Percentiles rank a stretch among this genome's conserved stretches.
These are phyloP conservation scores for Diaporthe amygdali DNA, from an alignment of 2,329 filamentous ascomycete species.

Conservation along the genomic window DNA sequence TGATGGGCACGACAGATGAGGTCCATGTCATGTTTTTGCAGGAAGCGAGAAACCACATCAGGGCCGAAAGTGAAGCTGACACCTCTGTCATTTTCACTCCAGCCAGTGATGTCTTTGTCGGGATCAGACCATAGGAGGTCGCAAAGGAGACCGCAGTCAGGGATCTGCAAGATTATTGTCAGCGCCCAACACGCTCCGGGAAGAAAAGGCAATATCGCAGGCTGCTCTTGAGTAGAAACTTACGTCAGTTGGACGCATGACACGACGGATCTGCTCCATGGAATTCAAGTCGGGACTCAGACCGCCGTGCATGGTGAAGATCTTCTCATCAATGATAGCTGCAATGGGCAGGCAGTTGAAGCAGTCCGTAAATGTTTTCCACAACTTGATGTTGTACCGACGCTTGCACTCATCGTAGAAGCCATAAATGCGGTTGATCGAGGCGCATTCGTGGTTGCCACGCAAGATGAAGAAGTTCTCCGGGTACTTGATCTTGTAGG, in stretches of 20 bases:
- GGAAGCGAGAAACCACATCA: slow-evolving; percentile 94
- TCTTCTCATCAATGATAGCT: slow-evolving; percentile 99
- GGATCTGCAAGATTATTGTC: slow-evolving; percentile 70
- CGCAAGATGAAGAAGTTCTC: slow-evolving; percentile 99
- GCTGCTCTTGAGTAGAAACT: slow-evolving; percentile 46
- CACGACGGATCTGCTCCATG: slow-evolving; percentile 99
- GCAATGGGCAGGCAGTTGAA: slow-evolving; percentile 99
- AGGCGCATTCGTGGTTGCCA: slow-evolving; percentile 98
- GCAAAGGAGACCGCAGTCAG: slow-evolving; percentile 95
- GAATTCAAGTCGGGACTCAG: slow-evolving; percentile 97
- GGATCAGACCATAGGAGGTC: slow-evolving; percentile 98
- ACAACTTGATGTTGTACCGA: slow-evolving; percentile 98
- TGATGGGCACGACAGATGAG: slow-evolving; percentile 98
- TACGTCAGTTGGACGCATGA: slow-evolving; percentile 99
- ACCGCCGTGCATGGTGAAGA: slow-evolving; percentile 99
- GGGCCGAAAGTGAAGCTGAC: slow-evolving; percentile 98
- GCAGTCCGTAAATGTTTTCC: slow-evolving; percentile 99
- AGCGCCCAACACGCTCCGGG: neutral
- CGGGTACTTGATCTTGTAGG: slow-evolving; percentile 99
- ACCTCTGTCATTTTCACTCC: slow-evolving; percentile 98
- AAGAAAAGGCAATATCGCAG: neutral
- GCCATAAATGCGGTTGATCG: slow-evolving; percentile 98
- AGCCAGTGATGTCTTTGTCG: slow-evolving; percentile 98
- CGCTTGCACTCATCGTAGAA: slow-evolving; percentile 99
- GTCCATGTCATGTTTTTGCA: slow-evolving; percentile 99